These are phyloP conservation scores for Aspergillus transmontanensis DNA, from an alignment of 2,329 filamentous ascomycete genomes.

Conservation along the genomic window DNA sequence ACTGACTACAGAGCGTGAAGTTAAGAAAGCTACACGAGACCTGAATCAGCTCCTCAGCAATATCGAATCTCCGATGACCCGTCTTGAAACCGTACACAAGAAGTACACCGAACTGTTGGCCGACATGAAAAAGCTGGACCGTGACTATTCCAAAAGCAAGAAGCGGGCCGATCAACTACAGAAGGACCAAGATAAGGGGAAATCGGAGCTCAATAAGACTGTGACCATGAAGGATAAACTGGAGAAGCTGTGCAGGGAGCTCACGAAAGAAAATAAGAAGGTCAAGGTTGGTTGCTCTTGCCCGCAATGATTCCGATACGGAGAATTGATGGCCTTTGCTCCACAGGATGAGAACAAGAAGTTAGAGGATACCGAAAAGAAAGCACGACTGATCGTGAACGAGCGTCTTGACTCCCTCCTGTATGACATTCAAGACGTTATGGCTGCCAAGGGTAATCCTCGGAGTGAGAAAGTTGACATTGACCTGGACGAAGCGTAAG, in stretches of 20 bases:
- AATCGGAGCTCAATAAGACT: conserved; percentile 87
- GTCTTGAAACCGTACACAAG: conserved; percentile 86
- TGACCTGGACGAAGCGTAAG: conserved; percentile 86
- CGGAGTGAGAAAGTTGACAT: conserved; percentile 80
- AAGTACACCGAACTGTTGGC: conserved; percentile 88
- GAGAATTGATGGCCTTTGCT: neutral
- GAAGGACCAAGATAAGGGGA: conserved; percentile 91
- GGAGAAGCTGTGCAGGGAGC: conserved; percentile 90
- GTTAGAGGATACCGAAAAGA: conserved; percentile 80
- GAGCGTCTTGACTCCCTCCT: conserved; percentile 79
- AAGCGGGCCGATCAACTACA: conserved; percentile 91
- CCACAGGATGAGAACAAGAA: conserved; percentile 86
- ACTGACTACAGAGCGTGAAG: conserved; percentile 73
- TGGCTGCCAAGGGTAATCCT: conserved; percentile 82
- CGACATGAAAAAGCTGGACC: conserved; percentile 93
- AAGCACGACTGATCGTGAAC: conserved; percentile 80
- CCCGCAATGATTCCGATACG: neutral
- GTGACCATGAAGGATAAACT: conserved; percentile 92
- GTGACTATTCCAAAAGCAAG: conserved; percentile 93
- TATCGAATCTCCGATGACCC: conserved; percentile 89
- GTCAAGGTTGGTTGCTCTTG: conserved; percentile 70
- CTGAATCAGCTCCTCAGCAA: conserved; percentile 80
- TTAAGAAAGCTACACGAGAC: conserved; percentile 91
- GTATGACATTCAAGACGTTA: conserved; percentile 82
- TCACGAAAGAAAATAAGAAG: conserved; percentile 97